These are phyloP conservation scores for Fraxinus albicans DNA, from an alignment of 305 asterid species.

Conservation along the genomic window DNA sequence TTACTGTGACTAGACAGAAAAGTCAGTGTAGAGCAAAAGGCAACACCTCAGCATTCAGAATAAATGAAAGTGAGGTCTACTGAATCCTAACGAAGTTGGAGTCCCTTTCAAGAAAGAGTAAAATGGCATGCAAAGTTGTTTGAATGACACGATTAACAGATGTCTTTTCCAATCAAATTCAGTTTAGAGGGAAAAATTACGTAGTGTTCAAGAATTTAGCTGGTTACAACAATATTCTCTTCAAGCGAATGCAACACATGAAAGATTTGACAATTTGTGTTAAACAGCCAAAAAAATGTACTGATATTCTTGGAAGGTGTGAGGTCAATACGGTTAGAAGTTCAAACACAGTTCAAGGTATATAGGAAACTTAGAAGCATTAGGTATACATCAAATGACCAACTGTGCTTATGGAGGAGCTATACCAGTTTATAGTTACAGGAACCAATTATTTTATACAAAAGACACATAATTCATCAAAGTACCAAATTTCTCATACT, in stretches of 20 bases:
- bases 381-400: not conserved
- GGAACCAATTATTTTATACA: not conserved
- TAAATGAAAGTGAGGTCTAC: not conserved
- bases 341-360: not conserved
- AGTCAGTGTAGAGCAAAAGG: not conserved
- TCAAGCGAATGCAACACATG: not conserved
- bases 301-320: not conserved
- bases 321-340: not conserved
- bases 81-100: not conserved
- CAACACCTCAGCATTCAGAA: not conserved
- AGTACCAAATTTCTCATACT: not conserved
- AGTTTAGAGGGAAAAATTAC: not conserved
- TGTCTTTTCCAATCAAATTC: not conserved
- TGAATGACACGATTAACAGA: not conserved
- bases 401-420: not conserved
- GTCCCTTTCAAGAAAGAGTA: not conserved
- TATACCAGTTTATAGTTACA: not conserved
- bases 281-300: not conserved
- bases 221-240: not conserved
- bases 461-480: not conserved
- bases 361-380: not conserved
- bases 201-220: not conserved
- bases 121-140: not conserved
- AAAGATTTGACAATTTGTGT: not conserved
- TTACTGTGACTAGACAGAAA: not conserved